phyloP scores from a whole-genome alignment of 306 rosid genomes.

The Comarum palustre region DNA sequence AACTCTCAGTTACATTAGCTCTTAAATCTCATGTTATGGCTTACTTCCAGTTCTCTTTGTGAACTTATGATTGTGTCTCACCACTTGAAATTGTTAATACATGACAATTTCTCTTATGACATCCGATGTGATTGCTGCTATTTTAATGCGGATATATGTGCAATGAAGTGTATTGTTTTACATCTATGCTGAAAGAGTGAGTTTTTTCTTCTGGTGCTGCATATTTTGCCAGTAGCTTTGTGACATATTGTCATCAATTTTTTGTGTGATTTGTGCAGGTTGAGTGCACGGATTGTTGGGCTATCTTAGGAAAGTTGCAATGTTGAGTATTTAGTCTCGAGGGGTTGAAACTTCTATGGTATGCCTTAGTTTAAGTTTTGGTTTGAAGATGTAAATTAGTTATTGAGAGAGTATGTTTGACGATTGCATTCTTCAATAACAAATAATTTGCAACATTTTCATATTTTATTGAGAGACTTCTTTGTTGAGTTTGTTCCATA shows the following conservation, averaged over 20 bases:
- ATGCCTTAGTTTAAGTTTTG: not conserved
- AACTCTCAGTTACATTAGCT: not conserved
- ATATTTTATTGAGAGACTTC: slow-evolving; percentile 18
- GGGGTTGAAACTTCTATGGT: not conserved
- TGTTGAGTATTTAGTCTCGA: not conserved
- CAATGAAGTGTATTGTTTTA: not conserved
- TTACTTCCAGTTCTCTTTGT: not conserved
- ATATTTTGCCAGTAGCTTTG: not conserved
- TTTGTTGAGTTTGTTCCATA: slow-evolving; percentile 75
- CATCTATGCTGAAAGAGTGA: not conserved
- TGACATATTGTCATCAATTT: not conserved
- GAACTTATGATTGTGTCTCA: not conserved
- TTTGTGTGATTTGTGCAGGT: slow-evolving; percentile 14
- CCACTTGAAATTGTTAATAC: not conserved
- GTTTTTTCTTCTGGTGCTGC: not conserved
- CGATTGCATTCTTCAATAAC: slow-evolving; percentile 4
- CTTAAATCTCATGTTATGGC: not conserved
- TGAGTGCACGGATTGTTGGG: too few relatives aligned
- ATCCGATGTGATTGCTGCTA: not conserved
- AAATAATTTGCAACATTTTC: not conserved
- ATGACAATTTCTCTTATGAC: not conserved
- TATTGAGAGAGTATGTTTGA: not conserved
- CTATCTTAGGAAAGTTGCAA: too few relatives aligned
- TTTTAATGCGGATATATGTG: not conserved
- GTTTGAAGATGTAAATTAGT: not conserved